Conservation (phyloP, 169 alveolate genomes). For the Eimeria necatrix region DNA sequence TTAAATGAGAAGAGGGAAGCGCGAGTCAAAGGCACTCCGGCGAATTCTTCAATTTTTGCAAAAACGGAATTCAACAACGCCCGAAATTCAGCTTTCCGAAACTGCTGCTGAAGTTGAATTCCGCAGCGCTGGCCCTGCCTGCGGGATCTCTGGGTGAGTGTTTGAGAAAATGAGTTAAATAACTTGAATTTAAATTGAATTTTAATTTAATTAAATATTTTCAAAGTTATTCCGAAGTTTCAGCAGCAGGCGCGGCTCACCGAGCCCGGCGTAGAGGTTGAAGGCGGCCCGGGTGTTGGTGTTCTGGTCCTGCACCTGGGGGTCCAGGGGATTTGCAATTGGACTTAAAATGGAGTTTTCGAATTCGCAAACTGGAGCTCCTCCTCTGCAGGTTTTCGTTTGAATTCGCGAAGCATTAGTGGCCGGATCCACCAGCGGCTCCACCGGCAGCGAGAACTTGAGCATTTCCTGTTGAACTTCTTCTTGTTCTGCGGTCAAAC, state of each 20-base stretch:
- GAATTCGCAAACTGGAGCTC: constrained; percentile 44
- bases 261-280: constrained; percentile 50
- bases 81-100: no score
- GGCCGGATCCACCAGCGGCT: constrained; percentile 75
- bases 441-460: constrained; percentile 22
- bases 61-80: no score
- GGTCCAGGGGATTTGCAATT: constrained; percentile 5
- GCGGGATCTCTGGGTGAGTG: no score
- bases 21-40: no score
- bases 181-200: no score
- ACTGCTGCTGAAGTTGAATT: no score
- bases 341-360: constrained; percentile 57
- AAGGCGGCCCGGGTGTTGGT: constrained; percentile 17
- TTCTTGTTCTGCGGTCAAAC: background rate
- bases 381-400: constrained; percentile 62
- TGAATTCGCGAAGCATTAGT: constrained; percentile 62
- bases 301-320: background rate
- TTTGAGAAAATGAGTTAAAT: no score
- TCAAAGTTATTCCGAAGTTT: background rate
- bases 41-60: no score
- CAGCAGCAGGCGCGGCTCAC: background rate
- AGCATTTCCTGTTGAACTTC: constrained; percentile 37
- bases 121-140: no score
- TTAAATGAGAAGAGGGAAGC: background rate
- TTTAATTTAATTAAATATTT: no score